These are phyloP conservation scores for Boletus reticulatus DNA, from an alignment of 768 basidiomycete genomes.

Conservation along the genomic window DNA sequence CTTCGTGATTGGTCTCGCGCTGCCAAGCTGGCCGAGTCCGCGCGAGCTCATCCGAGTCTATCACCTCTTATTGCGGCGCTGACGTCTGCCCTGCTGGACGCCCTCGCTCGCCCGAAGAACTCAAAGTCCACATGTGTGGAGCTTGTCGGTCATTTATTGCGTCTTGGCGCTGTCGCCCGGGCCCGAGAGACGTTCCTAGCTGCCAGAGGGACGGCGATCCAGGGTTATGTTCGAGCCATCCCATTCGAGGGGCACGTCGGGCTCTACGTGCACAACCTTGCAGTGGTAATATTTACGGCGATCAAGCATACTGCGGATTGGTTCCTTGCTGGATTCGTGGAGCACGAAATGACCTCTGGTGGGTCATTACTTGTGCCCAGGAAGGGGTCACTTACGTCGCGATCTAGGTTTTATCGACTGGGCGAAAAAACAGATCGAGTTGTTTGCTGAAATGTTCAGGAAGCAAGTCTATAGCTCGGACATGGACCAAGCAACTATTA, in stretches of 20 bases:
- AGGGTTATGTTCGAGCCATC: conserved; percentile 79
- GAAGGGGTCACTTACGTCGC: background rate
- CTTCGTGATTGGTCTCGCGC: conserved; percentile 87
- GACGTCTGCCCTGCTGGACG: conserved; percentile 64
- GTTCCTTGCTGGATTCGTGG: conserved; percentile 94
- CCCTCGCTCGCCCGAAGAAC: conserved; percentile 72
- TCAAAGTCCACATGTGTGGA: conserved; percentile 72
- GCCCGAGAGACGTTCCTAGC: conserved; percentile 82
- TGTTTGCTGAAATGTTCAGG: conserved; percentile 80
- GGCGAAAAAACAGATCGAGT: conserved; percentile 83
- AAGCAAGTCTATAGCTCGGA: conserved; percentile 91
- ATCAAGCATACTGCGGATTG: conserved; percentile 98
- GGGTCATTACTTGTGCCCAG: conserved; percentile 28
- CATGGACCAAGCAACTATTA: conserved; percentile 62
- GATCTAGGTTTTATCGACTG: conserved; percentile 86
- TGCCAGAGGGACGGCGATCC: conserved; percentile 73
- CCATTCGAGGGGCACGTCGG: conserved; percentile 86
- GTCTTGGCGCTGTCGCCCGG: conserved; percentile 71
- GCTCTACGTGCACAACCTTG: conserved; percentile 82
- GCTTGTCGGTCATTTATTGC: conserved; percentile 69
- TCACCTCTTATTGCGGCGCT: conserved; percentile 65
- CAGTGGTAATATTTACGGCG: conserved; percentile 87
- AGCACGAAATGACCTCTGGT: conserved; percentile 94
- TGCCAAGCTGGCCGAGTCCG: conserved; percentile 80
- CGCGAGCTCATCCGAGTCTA: conserved; percentile 65